Percentiles rank a stretch among this genome's conserved stretches.
These are phyloP conservation scores for Bauhinia variegata DNA, from an alignment of 306 rosid genomes.

Conservation along the genomic window DNA sequence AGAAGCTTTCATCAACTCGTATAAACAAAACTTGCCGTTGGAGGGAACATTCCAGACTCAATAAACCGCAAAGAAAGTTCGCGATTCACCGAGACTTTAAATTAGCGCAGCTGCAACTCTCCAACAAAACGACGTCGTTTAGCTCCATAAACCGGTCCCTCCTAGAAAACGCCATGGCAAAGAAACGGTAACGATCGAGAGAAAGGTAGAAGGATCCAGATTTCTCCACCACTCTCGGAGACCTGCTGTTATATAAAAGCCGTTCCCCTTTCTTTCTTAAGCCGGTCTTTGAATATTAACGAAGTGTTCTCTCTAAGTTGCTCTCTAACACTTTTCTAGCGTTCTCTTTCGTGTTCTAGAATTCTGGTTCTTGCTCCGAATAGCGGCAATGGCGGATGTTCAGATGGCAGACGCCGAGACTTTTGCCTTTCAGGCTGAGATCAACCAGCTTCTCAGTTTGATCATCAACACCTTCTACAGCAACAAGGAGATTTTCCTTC, in stretches of 20 bases:
- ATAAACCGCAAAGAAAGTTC: slow-evolving; percentile 13
- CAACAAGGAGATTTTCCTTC: slow-evolving; percentile 79
- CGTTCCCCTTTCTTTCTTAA: accelerated
- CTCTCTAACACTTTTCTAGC: neutral
- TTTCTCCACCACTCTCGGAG: neutral
- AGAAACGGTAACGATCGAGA: slow-evolving; percentile 13
- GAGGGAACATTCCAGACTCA: slow-evolving; percentile 25
- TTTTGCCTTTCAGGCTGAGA: slow-evolving; percentile 75
- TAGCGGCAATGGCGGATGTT: slow-evolving; percentile 44
- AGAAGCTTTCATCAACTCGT: too few relatives aligned
- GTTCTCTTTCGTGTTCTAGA: neutral
- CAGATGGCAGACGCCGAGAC: slow-evolving; percentile 67
- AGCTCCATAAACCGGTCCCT: too few relatives aligned
- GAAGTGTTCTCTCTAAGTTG: too few relatives aligned
- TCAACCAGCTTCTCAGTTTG: slow-evolving; percentile 68
- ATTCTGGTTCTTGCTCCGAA: neutral
- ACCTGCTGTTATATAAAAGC: slow-evolving; percentile 10
- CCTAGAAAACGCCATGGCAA: neutral
- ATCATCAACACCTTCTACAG: slow-evolving; percentile 74
- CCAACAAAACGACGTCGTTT: neutral
- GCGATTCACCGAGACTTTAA: neutral
- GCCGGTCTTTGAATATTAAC: neutral
- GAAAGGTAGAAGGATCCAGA: slow-evolving; percentile 56
- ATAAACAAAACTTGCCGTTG: neutral
- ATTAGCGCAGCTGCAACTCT: too few relatives aligned